Evolutionary conservation across 1,284 basidiomycete species (phyloP), one percentile per base, ranked within the genome.

Genomic region (Moniliophthora roreri): DNA sequence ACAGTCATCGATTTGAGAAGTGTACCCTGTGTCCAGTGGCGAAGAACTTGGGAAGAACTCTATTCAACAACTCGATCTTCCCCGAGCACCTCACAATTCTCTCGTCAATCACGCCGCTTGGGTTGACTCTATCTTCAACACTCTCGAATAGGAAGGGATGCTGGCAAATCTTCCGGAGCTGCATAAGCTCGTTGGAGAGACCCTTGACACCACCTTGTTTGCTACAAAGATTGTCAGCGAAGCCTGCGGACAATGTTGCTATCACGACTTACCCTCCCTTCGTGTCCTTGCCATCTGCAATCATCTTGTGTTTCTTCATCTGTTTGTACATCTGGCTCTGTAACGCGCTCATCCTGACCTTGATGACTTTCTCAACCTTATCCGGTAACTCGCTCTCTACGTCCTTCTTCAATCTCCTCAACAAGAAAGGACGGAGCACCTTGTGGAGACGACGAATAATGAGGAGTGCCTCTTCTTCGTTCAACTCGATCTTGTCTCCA

Each of bases 351-450:
- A 98, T 98, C 72, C 93, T 87, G 66, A 98, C 89, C 80, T 97
- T 98, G 79, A 99, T 95, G 58, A 99, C 93, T 79, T 97, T 96
- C 76, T 99, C 96, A 35, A 98, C 94, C 80, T 99, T 99, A 73
- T 99, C 96, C 3, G 97, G 97, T 63, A 99, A 74, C 73, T 99
- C 96, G 54, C 85, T 87, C 77, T 99, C 97, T 61, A 99, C 97
- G 67, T 99, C 97, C 79, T 98, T 98, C 82, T 99, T 99, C 72
- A 99, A 75, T 55, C 97, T 82, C 65, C 97, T 86, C 52, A 99
- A 79, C 69, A 99, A 80, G 87, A 99, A 99, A 4, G 97, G 97
- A 42, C 96, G 87, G 21, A 99, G 81, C 63, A 99, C 96, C 77
- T 99, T 99, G 70, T 99, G 97, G 66, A 99, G 74, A 70, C 97